Conservation (phyloP, 2,329 filamentous ascomycete species). For the Phoma sp. region DNA sequence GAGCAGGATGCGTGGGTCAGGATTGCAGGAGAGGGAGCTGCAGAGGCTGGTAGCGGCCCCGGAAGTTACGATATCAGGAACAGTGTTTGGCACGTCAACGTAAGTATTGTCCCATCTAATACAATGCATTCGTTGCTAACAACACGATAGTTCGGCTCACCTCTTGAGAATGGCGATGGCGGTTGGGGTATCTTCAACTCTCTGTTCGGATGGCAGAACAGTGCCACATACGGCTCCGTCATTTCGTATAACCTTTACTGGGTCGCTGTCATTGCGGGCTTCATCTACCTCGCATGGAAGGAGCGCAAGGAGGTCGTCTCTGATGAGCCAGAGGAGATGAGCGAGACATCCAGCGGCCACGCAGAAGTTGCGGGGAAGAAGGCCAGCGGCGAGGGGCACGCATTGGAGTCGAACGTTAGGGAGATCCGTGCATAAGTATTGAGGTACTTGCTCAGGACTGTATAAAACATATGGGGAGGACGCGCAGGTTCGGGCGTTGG, state of each 20-base stretch:
- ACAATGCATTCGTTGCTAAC: conserved; percentile 5
- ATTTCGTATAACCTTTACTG: conserved; percentile 90
- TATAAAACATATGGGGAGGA: background rate
- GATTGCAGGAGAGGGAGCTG: conserved; percentile 67
- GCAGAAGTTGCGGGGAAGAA: conserved; percentile 25
- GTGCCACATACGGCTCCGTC: conserved; percentile 85
- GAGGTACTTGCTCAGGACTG: background rate
- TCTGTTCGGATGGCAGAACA: conserved; percentile 86
- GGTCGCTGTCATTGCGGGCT: conserved; percentile 72
- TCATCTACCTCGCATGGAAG: conserved; percentile 70
- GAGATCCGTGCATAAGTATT: conserved; percentile 17
- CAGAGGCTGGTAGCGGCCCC: conserved; percentile 70
- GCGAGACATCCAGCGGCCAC: conserved; percentile 27
- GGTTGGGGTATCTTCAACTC: conserved; percentile 91
- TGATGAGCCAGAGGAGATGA: conserved; percentile 3
- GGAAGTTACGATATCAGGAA: conserved; percentile 81
- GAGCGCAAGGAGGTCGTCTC: conserved; percentile 58
- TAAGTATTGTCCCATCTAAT: conserved; percentile 50
- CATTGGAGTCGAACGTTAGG: conserved; percentile 21
- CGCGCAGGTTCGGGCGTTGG: background rate
- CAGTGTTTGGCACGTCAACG: conserved; percentile 84
- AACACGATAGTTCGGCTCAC: conserved; percentile 73
- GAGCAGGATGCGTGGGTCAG: conserved; percentile 74
- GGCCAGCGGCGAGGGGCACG: conserved; percentile 21
- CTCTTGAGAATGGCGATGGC: conserved; percentile 73